Percentiles rank a stretch among this genome's conserved stretches.
Evolutionary conservation across 2,329 filamentous ascomycete genomes (phyloP).

Genomic region (Colletotrichum sublineola): DNA sequence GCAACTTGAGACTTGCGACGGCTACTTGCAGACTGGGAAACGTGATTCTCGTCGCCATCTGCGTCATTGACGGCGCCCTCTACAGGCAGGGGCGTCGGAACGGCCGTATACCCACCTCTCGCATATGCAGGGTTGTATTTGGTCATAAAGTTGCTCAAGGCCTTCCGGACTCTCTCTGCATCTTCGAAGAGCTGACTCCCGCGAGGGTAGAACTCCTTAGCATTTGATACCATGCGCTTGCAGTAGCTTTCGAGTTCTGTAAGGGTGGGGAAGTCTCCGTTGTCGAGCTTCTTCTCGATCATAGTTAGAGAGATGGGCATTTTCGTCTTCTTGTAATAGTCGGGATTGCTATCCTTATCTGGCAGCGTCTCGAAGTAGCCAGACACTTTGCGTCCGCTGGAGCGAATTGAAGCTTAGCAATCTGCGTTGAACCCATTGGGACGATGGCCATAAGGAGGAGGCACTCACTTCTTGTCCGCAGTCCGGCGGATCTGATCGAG

Average conservation of each 20-base stretch:
- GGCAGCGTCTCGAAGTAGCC: conserved; percentile 81
- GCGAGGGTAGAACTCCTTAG: conserved; percentile 85
- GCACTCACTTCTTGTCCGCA: conserved; percentile 83
- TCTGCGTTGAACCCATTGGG: background rate
- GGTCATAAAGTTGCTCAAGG: conserved; percentile 88
- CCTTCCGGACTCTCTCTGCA: conserved; percentile 88
- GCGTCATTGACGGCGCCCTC: conserved; percentile 51
- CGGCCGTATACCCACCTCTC: conserved; percentile 72
- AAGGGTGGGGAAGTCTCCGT: conserved; percentile 76
- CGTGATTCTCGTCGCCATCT: conserved; percentile 41
- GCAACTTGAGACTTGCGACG: conserved; percentile 37
- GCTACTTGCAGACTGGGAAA: conserved; percentile 37
- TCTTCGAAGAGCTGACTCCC: conserved; percentile 82
- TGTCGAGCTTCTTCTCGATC: conserved; percentile 80
- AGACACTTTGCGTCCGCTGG: conserved; percentile 79
- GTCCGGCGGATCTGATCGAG: conserved; percentile 81
- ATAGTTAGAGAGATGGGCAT: conserved; percentile 84
- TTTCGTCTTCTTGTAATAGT: conserved; percentile 83
- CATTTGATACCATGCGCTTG: conserved; percentile 89
- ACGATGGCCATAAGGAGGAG: too few species aligned
- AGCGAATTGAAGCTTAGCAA: conserved; percentile 22
- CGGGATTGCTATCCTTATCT: conserved; percentile 71
- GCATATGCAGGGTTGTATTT: conserved; percentile 88
- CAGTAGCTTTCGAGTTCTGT: conserved; percentile 85
- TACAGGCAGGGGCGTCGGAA: conserved; percentile 80